These are phyloP conservation scores for Candida sphagnicola DNA, from an alignment of 805 yeast species.

Conservation along the genomic window DNA sequence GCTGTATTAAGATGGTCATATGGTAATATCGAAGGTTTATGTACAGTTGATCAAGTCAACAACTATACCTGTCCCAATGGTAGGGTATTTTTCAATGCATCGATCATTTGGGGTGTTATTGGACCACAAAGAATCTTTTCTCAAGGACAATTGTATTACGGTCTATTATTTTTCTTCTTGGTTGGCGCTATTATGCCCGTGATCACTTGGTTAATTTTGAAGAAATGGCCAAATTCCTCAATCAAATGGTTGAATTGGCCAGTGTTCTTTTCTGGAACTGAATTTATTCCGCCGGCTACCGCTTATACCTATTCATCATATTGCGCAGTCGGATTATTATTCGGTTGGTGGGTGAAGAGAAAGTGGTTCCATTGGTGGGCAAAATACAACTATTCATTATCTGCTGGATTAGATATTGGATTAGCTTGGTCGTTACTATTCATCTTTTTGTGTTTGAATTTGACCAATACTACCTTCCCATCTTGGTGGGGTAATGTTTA, in stretches of 20 bases:
- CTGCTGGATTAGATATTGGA: constrained; percentile 44
- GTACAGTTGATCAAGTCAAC: constrained; percentile 22
- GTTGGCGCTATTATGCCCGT: constrained; percentile 35
- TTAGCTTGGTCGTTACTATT: constrained; percentile 38
- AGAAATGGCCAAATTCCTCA: constrained; percentile 38
- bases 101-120: constrained; percentile 42
- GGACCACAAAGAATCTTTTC: constrained; percentile 20
- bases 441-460: constrained; percentile 27
- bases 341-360: constrained; percentile 37
- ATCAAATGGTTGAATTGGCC: constrained; percentile 32
- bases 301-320: constrained; percentile 61
- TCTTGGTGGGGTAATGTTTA: constrained; percentile 69
- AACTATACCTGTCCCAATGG: constrained; percentile 41
- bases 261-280: constrained; percentile 45
- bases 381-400: constrained; percentile 42
- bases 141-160: constrained; percentile 21
- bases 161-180: constrained; percentile 34
- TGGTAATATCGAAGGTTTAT: constrained; percentile 30
- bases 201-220: constrained; percentile 34
- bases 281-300: constrained; percentile 70
- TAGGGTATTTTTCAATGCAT: constrained; percentile 38
- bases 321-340: constrained; percentile 31
- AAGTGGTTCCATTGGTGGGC: constrained; percentile 42
- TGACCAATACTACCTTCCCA: constrained; percentile 16
- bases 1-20: constrained; percentile 42